phyloP scores from a whole-genome alignment of 768 basidiomycete genomes.

The Podaxis mareebaensis region DNA sequence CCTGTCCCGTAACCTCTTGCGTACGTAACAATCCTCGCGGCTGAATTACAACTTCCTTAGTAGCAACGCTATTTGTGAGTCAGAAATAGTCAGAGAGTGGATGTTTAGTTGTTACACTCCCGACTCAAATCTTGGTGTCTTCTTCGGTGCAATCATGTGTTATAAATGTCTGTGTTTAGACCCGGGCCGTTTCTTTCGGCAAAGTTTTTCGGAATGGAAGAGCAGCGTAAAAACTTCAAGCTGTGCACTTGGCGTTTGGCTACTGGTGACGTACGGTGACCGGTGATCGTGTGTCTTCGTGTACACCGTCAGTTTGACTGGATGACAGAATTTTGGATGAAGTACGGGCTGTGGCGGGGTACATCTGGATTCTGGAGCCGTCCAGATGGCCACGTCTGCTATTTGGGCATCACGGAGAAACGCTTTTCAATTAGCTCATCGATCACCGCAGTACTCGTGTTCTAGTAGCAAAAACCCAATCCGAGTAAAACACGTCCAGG shows the following conservation, averaged over 20 bases:
- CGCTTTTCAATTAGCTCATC: background rate
- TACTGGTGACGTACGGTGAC: background rate
- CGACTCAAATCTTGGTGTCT: background rate
- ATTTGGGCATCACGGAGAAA: background rate
- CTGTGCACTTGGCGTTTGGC: background rate
- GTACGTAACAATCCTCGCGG: constrained; percentile 10
- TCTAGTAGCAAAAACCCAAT: no score
- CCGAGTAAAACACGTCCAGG: no score
- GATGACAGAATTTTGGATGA: background rate
- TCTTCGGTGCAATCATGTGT: background rate
- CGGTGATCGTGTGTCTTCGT: background rate
- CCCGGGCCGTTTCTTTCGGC: background rate
- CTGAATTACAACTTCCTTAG: background rate
- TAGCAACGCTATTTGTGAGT: background rate
- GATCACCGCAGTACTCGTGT: background rate
- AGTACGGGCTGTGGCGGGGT: no score
- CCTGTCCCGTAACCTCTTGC: background rate
- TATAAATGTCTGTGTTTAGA: background rate
- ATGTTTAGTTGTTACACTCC: background rate
- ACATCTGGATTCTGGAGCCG: background rate
- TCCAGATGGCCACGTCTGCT: background rate
- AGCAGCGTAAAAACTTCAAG: background rate
- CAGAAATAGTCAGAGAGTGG: background rate
- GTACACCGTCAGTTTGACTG: background rate
- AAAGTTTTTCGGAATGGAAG: constrained; percentile 1